phyloP scores from a whole-genome alignment of 345 rosid species.

The Bruguiera parviflora region DNA sequence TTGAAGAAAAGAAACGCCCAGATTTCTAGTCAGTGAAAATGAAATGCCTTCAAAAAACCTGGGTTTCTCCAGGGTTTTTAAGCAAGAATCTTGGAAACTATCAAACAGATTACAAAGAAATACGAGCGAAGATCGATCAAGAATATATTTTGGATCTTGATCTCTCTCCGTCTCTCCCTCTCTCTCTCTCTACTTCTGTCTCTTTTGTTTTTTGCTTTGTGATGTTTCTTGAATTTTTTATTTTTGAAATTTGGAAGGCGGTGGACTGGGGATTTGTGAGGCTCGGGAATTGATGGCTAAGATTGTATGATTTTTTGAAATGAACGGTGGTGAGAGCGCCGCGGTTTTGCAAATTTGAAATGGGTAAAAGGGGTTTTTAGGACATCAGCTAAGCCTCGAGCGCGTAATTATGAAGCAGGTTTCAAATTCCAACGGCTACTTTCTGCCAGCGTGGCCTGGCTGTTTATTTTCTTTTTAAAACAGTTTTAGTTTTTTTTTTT shows the following conservation, averaged over 20 bases:
- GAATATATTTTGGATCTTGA: too few relatives aligned
- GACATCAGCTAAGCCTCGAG: neutral
- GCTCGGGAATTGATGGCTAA: conserved; percentile 4
- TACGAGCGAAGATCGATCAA: neutral
- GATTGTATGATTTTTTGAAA: conserved; percentile 13
- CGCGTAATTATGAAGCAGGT: neutral
- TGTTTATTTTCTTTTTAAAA: too few relatives aligned
- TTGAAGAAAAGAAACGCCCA: conserved; percentile 8
- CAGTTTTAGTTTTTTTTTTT: too few relatives aligned
- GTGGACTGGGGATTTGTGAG: neutral
- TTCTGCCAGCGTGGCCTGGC: neutral
- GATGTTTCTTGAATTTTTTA: too few relatives aligned
- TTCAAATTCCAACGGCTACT: conserved; percentile 21
- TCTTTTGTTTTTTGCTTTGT: too few relatives aligned
- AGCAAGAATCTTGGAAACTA: neutral
- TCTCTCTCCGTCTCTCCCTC: too few relatives aligned
- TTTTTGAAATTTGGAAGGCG: too few relatives aligned
- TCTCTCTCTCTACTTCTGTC: too few relatives aligned
- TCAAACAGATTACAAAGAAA: neutral
- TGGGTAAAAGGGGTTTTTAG: conserved; percentile 10
- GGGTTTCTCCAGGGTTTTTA: neutral
- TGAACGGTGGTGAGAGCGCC: neutral
- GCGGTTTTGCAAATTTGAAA: conserved; percentile 21
- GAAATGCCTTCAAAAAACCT: neutral
- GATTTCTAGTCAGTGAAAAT: neutral